Evolutionary conservation across 345 rosid species (phyloP), one percentile per base, ranked within the genome.

Genomic region (Heritiera littoralis): DNA sequence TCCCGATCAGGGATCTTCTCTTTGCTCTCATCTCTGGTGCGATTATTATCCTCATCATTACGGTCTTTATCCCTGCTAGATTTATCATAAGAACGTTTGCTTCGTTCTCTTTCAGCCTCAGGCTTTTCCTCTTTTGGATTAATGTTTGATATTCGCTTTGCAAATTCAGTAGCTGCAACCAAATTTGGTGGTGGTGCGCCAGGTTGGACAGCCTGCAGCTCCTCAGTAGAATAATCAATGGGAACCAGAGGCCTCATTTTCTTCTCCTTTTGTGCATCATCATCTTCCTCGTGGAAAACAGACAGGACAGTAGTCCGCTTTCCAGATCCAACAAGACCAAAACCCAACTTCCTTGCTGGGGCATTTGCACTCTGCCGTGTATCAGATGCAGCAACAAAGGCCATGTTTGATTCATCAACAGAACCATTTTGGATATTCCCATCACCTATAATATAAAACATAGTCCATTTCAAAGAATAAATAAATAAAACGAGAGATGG

Each of bases 191-290:
- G 92, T 78, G 89, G 86, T 66, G 82, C 83, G 63, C 90, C 98
- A 51, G 89, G 84, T 76, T 92, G 90, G 76, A 92, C 87, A 18
- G 93, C 94, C 78, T 92, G 89, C 86, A 90, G 85, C 85, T 96
- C 98, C 92, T 96, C 98, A 35, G 92, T 88, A 30, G 99, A 88
- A 83, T 96, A 96, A 88, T 94, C 98, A 80, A 96, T 90, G 64
- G 99, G 99, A 84, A 94, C 98, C 86, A 96, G 89, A 17, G 98
- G 99, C 81, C 95, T 92, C 98, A 92, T 89, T 86, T 90, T 94
- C 80, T 90, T 94, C 49, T 92, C 92, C 86, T 94, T 96, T 6
- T 86, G 87, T 3, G 90, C 93, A 66, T 93, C 99, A 38, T 95
- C 98, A 71, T 94, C 99, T 76, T 95, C 99, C 81, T 89, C 98